These are phyloP conservation scores for Apophysomyces elegans DNA, from an alignment of 371 early-diverging fungal genomes.

Conservation along the genomic window DNA sequence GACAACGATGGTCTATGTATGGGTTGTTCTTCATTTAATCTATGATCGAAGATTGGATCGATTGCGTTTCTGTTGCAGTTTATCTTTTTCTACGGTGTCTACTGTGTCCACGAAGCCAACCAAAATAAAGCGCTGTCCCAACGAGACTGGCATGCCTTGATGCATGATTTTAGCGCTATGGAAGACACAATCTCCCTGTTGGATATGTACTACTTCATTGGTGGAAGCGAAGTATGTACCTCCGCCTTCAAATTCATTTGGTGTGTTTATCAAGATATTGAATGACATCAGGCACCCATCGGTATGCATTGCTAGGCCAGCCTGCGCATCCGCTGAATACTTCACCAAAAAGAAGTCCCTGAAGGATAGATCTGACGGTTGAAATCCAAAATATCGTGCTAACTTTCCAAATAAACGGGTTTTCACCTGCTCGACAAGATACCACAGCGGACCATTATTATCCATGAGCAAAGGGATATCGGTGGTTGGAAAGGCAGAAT, in stretches of 20 bases:
- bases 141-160: slow-evolving; percentile 51
- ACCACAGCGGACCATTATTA: slow-evolving; percentile 5
- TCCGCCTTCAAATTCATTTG: slow-evolving; percentile 63
- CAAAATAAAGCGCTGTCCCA: slow-evolving; percentile 50
- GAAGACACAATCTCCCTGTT: slow-evolving; percentile 56
- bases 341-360: slow-evolving; percentile 63
- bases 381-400: slow-evolving; percentile 36
- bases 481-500: slow-evolving; percentile 59
- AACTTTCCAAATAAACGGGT: slow-evolving; percentile 29
- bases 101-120: slow-evolving; percentile 66
- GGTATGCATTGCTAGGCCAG: slow-evolving; percentile 51
- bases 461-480: slow-evolving; percentile 51
- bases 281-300: slow-evolving; percentile 67
- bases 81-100: slow-evolving; percentile 45
- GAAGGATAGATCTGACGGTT: slow-evolving; percentile 49
- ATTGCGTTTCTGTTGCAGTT: not conserved
- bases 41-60: not conserved
- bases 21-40: not conserved
- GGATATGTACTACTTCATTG: slow-evolving; percentile 27
- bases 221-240: slow-evolving; percentile 56
- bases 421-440: slow-evolving; percentile 27
- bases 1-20: not conserved
- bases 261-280: slow-evolving; percentile 56
- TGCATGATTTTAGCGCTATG: slow-evolving; percentile 58
- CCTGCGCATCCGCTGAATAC: slow-evolving; percentile 51